Conservation (phyloP, 805 yeast species). For the Myxozyma nipponensis region DNA sequence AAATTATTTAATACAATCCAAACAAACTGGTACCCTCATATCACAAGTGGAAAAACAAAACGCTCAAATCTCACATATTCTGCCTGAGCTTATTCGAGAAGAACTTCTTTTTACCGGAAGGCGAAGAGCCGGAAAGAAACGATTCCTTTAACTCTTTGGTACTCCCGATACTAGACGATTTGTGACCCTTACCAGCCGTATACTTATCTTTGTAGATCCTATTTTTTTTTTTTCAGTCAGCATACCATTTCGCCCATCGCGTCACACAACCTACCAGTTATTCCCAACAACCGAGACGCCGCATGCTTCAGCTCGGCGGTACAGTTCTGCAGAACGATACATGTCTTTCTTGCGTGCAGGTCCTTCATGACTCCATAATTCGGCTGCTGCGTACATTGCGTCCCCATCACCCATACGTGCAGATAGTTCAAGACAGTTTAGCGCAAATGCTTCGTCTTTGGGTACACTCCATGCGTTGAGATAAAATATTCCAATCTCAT, state of each 20-base stretch:
- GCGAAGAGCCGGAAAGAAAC: too few relatives aligned
- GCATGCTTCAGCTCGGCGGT: conserved; percentile 57
- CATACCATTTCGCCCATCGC: not conserved
- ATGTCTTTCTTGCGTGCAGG: conserved; percentile 53
- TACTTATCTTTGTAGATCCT: conserved; percentile 22
- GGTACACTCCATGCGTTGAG: conserved; percentile 54
- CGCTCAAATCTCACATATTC: not conserved
- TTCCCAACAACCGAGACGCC: conserved; percentile 64
- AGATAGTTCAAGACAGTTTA: conserved; percentile 58
- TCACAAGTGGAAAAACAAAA: too few relatives aligned
- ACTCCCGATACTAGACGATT: not conserved
- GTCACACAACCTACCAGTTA: conserved; percentile 47
- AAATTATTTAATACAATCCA: too few relatives aligned
- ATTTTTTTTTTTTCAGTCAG: not conserved
- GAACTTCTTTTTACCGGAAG: not conserved
- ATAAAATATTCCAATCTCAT: conserved; percentile 58
- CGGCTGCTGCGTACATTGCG: conserved; percentile 67
- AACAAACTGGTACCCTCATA: not conserved
- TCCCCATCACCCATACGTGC: conserved; percentile 65
- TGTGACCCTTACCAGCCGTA: not conserved
- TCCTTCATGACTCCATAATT: conserved; percentile 59
- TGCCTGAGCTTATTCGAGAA: not conserved
- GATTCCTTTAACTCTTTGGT: too few relatives aligned
- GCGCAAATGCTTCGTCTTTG: conserved; percentile 54
- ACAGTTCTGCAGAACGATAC: conserved; percentile 64